These are phyloP conservation scores for Phoenix dactylifera DNA, from an alignment of 176 grass and related monocot genomes.

Conservation along the genomic window DNA sequence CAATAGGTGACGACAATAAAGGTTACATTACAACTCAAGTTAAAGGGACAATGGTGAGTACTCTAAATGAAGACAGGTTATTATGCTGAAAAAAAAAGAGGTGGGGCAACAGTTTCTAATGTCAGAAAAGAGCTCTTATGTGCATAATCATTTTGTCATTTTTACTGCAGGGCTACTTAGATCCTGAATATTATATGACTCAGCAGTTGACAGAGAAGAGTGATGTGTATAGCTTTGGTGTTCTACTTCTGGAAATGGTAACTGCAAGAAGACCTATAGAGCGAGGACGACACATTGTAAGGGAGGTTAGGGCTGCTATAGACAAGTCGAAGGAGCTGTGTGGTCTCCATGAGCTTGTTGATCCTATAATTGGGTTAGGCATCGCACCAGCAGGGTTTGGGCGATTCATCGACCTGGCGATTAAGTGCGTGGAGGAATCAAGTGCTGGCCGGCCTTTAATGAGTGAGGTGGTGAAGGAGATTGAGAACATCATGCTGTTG, in stretches of 20 bases:
- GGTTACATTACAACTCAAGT: neutral
- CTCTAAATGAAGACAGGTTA: neutral
- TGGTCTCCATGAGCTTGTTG: constrained; percentile 45
- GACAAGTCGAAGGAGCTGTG: constrained; percentile 46
- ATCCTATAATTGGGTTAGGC: constrained; percentile 21
- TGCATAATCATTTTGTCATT: too few species aligned
- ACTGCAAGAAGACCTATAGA: constrained; percentile 66
- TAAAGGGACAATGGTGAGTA: constrained; percentile 7
- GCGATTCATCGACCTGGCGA: constrained; percentile 10
- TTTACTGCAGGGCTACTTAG: constrained; percentile 55
- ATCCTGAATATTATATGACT: constrained; percentile 89
- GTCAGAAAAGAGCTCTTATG: too few species aligned
- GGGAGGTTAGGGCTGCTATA: constrained; percentile 36
- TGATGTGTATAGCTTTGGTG: constrained; percentile 39
- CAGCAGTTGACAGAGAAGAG: constrained; percentile 64
- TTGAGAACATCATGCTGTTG: constrained; percentile 13
- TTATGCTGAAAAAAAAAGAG: too few species aligned
- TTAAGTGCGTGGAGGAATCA: constrained; percentile 3
- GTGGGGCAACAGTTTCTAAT: too few species aligned
- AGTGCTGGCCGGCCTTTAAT: neutral
- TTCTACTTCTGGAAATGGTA: constrained; percentile 39
- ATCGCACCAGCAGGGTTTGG: neutral
- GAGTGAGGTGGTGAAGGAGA: constrained; percentile 14
- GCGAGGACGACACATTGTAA: constrained; percentile 46
- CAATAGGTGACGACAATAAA: neutral